phyloP scores from a whole-genome alignment of 2,329 filamentous ascomycete genomes.

The Plectosphaerella cucumerina region DNA sequence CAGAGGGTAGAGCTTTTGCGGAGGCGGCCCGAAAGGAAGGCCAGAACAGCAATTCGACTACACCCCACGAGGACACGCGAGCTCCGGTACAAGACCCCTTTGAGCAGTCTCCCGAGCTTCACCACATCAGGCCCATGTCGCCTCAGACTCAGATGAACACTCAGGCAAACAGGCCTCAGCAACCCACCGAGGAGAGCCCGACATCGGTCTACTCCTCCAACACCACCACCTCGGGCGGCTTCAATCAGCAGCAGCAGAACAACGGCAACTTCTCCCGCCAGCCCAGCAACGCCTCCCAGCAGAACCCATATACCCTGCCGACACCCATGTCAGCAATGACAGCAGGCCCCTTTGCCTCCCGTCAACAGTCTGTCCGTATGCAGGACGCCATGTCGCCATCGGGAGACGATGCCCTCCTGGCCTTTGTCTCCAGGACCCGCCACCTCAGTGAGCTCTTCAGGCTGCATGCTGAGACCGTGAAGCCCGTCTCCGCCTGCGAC shows the following conservation, averaged over 20 bases:
- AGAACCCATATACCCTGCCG: background rate
- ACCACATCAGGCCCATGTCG: slow-evolving; percentile 13
- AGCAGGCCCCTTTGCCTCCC: slow-evolving; percentile 11
- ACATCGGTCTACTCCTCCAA: slow-evolving; percentile 19
- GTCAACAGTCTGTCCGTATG: slow-evolving; percentile 31
- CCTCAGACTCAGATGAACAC: slow-evolving; percentile 15
- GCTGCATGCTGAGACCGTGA: slow-evolving; percentile 70
- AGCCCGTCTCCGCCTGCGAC: slow-evolving; percentile 59
- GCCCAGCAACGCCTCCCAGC: slow-evolving; percentile 9
- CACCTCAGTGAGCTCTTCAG: slow-evolving; percentile 75
- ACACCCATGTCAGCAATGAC: slow-evolving; percentile 5
- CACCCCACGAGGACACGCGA: slow-evolving; percentile 12
- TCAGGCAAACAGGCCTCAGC: slow-evolving; percentile 9
- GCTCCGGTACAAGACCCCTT: slow-evolving; percentile 23
- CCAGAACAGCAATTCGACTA: background rate
- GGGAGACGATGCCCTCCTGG: slow-evolving; percentile 62
- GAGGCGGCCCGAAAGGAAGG: slow-evolving; percentile 34
- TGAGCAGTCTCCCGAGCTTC: slow-evolving; percentile 11
- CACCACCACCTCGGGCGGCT: slow-evolving; percentile 2
- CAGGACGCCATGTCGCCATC: slow-evolving; percentile 39
- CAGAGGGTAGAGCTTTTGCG: slow-evolving; percentile 55
- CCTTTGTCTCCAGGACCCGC: slow-evolving; percentile 66
- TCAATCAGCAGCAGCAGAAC: slow-evolving; percentile 7
- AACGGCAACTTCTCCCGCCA: slow-evolving; percentile 10
- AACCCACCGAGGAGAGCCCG: slow-evolving; percentile 35